Percentiles rank a stretch among this genome's conserved stretches.
These are phyloP conservation scores for Phaeolepiota aurea DNA, from an alignment of 768 basidiomycete species.

Conservation along the genomic window DNA sequence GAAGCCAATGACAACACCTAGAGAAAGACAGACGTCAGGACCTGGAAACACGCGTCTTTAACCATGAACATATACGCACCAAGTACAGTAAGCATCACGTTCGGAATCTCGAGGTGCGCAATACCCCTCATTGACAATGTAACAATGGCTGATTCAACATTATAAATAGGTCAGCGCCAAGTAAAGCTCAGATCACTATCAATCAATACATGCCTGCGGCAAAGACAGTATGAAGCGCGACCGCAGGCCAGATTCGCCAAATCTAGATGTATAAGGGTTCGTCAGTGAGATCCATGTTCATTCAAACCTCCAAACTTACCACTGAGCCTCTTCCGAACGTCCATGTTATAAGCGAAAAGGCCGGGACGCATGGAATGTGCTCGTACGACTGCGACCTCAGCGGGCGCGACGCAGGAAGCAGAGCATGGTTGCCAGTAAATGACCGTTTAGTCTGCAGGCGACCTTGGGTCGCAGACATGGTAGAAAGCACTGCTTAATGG, in stretches of 20 bases:
- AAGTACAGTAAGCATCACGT: constrained; percentile 52
- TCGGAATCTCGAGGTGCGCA: constrained; percentile 37
- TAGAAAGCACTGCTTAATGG: too few species aligned
- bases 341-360: constrained; percentile 21
- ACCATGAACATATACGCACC: constrained; percentile 25
- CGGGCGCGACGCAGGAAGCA: constrained; percentile 19
- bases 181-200: neutral
- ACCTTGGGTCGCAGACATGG: too few species aligned
- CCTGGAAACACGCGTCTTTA: too few species aligned
- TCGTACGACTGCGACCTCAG: constrained; percentile 6
- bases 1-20: constrained; percentile 50
- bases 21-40: neutral
- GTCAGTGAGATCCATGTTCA: neutral
- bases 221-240: constrained; percentile 51
- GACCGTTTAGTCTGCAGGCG: constrained; percentile 7
- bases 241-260: constrained; percentile 63
- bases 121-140: constrained; percentile 30
- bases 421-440: constrained; percentile 11
- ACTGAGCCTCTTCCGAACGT: constrained; percentile 24
- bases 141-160: constrained; percentile 32
- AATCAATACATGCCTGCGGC: constrained; percentile 29
- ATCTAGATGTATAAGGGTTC: constrained; percentile 22
- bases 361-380: constrained; percentile 12
- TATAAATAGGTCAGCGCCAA: neutral
- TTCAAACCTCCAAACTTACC: constrained; percentile 11